Percentiles rank a stretch among this genome's conserved stretches.
phyloP scores from a whole-genome alignment of 495 filamentous ascomycete species.

The Amphirosellinia nigrospora region DNA sequence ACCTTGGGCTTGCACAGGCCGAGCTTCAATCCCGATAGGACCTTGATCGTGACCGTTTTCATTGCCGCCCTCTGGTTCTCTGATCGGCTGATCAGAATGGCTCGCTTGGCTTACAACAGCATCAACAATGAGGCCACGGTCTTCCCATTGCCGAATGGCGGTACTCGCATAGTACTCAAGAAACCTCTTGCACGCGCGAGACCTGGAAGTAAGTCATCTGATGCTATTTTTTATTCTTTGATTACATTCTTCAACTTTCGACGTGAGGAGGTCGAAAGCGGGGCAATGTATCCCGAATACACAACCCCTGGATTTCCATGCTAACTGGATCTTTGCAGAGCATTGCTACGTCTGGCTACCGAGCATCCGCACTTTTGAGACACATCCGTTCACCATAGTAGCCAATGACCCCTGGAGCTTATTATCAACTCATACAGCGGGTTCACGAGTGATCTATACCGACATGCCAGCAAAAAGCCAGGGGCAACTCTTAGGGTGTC shows the following conservation, averaged over 20 bases:
- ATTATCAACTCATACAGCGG: constrained; percentile 62
- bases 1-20: constrained; percentile 61
- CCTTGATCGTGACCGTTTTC: constrained; percentile 52
- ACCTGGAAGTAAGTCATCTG: constrained; percentile 48
- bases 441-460: constrained; percentile 61
- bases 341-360: constrained; percentile 69
- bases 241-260: background rate
- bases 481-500: constrained; percentile 55
- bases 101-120: constrained; percentile 55
- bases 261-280: background rate
- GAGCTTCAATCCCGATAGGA: constrained; percentile 44
- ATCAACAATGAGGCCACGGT: constrained; percentile 61
- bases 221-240: background rate
- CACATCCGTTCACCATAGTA: constrained; percentile 69
- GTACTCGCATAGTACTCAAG: constrained; percentile 60
- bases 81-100: constrained; percentile 58
- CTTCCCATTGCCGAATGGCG: constrained; percentile 61
- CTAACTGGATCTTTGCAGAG: constrained; percentile 31
- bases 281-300: background rate
- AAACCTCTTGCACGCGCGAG: constrained; percentile 50
- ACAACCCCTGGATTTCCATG: background rate
- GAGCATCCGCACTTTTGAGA: constrained; percentile 60
- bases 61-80: constrained; percentile 55
- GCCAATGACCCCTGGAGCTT: constrained; percentile 58
- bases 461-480: constrained; percentile 55